Evolutionary conservation across 2,329 filamentous ascomycete species (phyloP).

Genomic region (Ramularia endophylla): DNA sequence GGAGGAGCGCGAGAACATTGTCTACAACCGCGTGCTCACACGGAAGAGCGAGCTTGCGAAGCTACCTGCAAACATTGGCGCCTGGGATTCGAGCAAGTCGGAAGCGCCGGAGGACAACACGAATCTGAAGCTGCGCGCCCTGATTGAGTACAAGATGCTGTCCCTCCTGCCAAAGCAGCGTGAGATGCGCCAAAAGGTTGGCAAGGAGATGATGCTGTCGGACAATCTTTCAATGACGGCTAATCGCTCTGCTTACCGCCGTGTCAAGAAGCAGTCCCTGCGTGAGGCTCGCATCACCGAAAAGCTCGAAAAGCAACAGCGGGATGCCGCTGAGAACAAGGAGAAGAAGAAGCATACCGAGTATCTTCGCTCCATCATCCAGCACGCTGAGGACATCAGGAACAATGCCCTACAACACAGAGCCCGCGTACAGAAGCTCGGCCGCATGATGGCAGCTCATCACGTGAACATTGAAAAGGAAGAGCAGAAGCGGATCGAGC

Average conservation of each 20-base stretch:
- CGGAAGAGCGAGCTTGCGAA: constrained; percentile 79
- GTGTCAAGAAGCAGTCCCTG: constrained; percentile 95
- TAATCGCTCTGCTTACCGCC: constrained; percentile 82
- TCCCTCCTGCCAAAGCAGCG: constrained; percentile 84
- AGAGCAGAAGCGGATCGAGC: constrained; percentile 96
- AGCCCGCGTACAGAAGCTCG: constrained; percentile 75
- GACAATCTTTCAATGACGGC: constrained; percentile 97
- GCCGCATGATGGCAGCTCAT: constrained; percentile 79
- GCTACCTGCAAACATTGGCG: constrained; percentile 76
- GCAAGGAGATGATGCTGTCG: constrained; percentile 87
- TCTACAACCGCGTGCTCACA: constrained; percentile 85
- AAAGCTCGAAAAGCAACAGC: constrained; percentile 98
- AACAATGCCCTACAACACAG: constrained; percentile 62
- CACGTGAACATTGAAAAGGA: constrained; percentile 98
- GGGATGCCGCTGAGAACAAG: constrained; percentile 88
- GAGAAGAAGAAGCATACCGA: constrained; percentile 98
- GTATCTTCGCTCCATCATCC: constrained; percentile 80
- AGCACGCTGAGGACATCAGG: constrained; percentile 72
- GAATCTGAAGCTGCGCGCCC: constrained; percentile 75
- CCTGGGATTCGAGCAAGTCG: constrained; percentile 71
- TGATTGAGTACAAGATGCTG: constrained; percentile 94
- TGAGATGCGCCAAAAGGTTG: constrained; percentile 76
- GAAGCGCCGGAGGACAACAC: constrained; percentile 69
- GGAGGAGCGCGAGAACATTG: constrained; percentile 77
- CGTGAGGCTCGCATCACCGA: constrained; percentile 95